These are phyloP conservation scores for Viridothelium virens DNA, from an alignment of 495 filamentous ascomycete species.

Conservation along the genomic window DNA sequence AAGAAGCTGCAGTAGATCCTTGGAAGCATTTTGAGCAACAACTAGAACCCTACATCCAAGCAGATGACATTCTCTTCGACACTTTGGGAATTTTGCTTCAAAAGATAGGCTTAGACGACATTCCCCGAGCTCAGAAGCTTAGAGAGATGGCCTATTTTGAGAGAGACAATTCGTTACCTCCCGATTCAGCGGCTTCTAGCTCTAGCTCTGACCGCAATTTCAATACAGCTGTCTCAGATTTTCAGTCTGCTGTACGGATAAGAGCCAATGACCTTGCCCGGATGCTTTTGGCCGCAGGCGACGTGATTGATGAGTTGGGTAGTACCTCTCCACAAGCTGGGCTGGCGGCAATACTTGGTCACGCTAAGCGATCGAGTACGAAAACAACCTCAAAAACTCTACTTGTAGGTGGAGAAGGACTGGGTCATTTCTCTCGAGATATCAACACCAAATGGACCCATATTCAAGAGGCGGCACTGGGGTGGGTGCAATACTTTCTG, in stretches of 20 bases:
- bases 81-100: constrained; percentile 58
- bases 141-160: neutral
- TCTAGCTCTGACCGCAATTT: neutral
- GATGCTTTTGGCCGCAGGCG: constrained; percentile 13
- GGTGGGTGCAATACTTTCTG: constrained; percentile 29
- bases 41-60: constrained; percentile 56
- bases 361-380: constrained; percentile 3
- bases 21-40: constrained; percentile 67
- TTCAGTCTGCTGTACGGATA: neutral
- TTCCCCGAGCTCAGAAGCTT: constrained; percentile 19
- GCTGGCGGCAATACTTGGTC: constrained; percentile 1
- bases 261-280: neutral
- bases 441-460: constrained; percentile 31
- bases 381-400: neutral
- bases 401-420: constrained; percentile 18
- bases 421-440: constrained; percentile 21
- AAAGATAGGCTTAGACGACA: constrained; percentile 52
- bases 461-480: constrained; percentile 30
- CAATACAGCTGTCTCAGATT: neutral
- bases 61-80: constrained; percentile 70
- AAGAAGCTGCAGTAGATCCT: constrained; percentile 53
- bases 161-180: neutral
- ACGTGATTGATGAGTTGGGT: neutral
- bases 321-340: constrained; percentile 5
- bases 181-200: neutral